Evolutionary conservation across 2,329 filamentous ascomycete genomes (phyloP), one percentile per base, ranked within the genome.

Genomic region (Ramichloridium luteum): DNA sequence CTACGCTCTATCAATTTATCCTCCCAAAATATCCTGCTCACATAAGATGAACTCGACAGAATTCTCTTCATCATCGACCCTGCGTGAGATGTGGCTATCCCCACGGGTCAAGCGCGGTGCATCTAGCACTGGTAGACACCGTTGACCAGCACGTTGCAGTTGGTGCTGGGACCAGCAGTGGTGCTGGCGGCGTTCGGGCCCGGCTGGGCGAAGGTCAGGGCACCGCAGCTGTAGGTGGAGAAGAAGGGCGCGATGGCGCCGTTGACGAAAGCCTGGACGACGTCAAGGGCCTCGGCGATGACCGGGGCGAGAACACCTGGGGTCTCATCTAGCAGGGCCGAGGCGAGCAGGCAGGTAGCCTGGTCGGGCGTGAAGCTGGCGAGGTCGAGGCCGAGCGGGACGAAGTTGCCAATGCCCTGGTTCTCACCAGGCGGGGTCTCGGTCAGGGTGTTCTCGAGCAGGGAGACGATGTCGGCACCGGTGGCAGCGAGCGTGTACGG

Each of bases 391-490:
- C 36, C 39, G 14, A 48, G 32, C 2, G 48, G 48, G 5, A 49
- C 44, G 32, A 49, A 51, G 34, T 48, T 49, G 34, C 41, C 39
- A 8, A 46, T 17, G 11, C 47, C 46, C 31, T 51, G 27, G 39
- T 51, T 51, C 20, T 29, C 23, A n/a, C 48, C 48, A 2, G 39
- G 41, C 6, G 35, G 25, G 15, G 43, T 46, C 3, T 48, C 30
- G 30, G 43, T 38, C 8, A 30, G 30, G 30, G 38, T 39, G 22
- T 37, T 38, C 10, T 32, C 32, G 27, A 46, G 34, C 5, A 48
- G 37, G 15, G 29, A 39, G 13, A 32, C 41, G 23, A 43, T 44
- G 28, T 48, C 42, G 12, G 32, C 14, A 13, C 45, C 38, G 11
- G 45, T 43, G 22, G 22, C 31, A 3, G 31, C 38, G 17, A 50